Evolutionary conservation across 139 green algal genomes (phyloP), one percentile per base, ranked within the genome.

Genomic region (Trebouxia sp.): DNA sequence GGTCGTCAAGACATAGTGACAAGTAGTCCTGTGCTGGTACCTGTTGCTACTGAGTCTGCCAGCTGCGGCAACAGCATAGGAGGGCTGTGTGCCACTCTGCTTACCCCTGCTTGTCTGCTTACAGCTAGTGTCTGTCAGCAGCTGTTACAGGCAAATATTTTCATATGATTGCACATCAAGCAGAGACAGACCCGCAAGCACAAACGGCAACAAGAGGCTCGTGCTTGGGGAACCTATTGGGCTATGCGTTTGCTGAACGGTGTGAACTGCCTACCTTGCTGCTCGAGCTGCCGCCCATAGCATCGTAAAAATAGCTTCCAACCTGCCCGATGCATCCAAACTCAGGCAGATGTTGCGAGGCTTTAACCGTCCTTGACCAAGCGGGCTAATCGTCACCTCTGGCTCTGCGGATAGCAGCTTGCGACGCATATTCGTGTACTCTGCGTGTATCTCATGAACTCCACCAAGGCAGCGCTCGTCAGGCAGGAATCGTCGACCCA

Each of bases 381-480:
- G 20, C 20, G 47, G 14, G 20, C 1, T 53, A 26, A 53, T 53
- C 20, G 47, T 22, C 20, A 72, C 62, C 62, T 72, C 8, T 45
- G 62, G 62, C 20, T 72, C 43, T 24, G 62, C 35, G n/a, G 37
- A 24, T 22, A 72, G 11, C 32, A 72, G 0, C 20, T 72, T 72
- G 62, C 37, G 62, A 72, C 62, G 62, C 62, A 72, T 72, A 3
- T 72, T 72, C 14, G 62, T 72, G 62, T 72, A 72, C 14, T 72
- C 62, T 43, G 62, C 62, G 35, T 72, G 62, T 72, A 72, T 72
- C 12, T 72, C 62, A 22, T 72, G 62, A 30, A 72, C 62, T 15
- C 62, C 62, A 26, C 62, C 62, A 17, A 72, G 62, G 28, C 62
- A 72, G 9, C 62, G 32, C 62, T 72, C 62, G 26, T 72, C 62